Base-by-base conservation (phyloP, 495 filamentous ascomycete genomes). In the Xylaria palmicola region DNA sequence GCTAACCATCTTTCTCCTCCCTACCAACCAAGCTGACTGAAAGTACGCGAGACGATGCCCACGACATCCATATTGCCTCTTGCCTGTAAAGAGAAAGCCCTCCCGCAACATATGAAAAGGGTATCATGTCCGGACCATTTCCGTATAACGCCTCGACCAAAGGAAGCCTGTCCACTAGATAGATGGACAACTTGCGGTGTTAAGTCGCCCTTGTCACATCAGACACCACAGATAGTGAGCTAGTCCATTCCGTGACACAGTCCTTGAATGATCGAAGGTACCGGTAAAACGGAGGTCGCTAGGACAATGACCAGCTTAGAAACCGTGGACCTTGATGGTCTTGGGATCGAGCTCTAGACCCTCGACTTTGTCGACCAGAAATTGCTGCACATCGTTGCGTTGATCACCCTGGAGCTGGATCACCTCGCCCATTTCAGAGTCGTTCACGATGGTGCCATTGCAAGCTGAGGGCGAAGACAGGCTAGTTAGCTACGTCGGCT, bases 361-460 rank as follows among this genome's bases (percentile, higher is more conserved):
- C 70, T 91, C 89, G 74, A 93, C 91, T 83, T 96, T 92, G 79
- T 96, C 89, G 80, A 86, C 87, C 79, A 98, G 86, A 81, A 98
- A 98, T 73, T 98, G 92, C 77, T 93, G 90, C 72, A 97, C 92
- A 85, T 97, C 92, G 76, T 95, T 93, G 78, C 94, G 93, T 83
- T 98, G 94, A 78, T 98, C 94, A 68, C 94, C 94, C 79, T 98
- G 94, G 70, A 98, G 86, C 83, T 98, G 94, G 70, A 98, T 98
- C 89, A 98, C 94, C 85, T 98, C 93, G 74, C 94, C 94, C 92
- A 97, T 96, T 83, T 97, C 92, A 67, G 83, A 84, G 78, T 97
- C 93, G 71, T 86, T 87, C 78, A 98, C 93, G 81, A 98, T 96
- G 81, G 94, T 98, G 86, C 94, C 94, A 98, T 98, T 98, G 92